Conservation (phyloP, 495 filamentous ascomycete genomes). For the Thozetella sp. region DNA sequence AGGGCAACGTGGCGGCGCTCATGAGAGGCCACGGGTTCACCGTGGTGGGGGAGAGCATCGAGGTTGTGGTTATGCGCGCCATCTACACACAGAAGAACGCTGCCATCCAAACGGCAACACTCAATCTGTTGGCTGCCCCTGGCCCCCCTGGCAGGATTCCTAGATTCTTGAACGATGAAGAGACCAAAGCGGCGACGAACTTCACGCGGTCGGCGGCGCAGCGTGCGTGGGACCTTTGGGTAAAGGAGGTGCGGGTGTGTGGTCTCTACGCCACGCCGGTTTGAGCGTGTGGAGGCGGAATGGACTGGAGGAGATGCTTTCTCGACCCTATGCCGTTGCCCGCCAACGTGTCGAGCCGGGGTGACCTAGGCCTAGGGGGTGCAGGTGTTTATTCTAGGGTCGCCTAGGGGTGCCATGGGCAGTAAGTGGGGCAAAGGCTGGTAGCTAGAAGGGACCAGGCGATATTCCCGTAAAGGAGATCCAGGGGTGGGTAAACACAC, state of each 20-base stretch:
- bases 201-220: background rate
- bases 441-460: background rate
- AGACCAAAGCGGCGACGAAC: slow-evolving; percentile 10
- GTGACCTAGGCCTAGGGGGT: too few species aligned
- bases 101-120: slow-evolving; percentile 32
- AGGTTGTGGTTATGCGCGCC: slow-evolving; percentile 39
- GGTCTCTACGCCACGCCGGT: slow-evolving; percentile 10
- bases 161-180: slow-evolving; percentile 24
- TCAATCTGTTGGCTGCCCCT: slow-evolving; percentile 16
- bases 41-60: slow-evolving; percentile 31
- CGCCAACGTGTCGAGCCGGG: too few species aligned
- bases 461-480: background rate
- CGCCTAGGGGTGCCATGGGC: background rate
- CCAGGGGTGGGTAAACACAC: too few species aligned
- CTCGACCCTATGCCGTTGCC: too few species aligned
- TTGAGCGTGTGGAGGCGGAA: too few species aligned
- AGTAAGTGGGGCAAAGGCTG: background rate
- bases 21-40: slow-evolving; percentile 55
- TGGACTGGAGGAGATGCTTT: too few species aligned
- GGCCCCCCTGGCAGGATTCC: slow-evolving; percentile 2
- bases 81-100: slow-evolving; percentile 51
- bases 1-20: slow-evolving; percentile 36
- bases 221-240: background rate
- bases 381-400: too few species aligned
- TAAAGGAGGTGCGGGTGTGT: background rate